phyloP scores from a whole-genome alignment of 768 basidiomycete genomes.

The Leucosporidium yakuticum region DNA sequence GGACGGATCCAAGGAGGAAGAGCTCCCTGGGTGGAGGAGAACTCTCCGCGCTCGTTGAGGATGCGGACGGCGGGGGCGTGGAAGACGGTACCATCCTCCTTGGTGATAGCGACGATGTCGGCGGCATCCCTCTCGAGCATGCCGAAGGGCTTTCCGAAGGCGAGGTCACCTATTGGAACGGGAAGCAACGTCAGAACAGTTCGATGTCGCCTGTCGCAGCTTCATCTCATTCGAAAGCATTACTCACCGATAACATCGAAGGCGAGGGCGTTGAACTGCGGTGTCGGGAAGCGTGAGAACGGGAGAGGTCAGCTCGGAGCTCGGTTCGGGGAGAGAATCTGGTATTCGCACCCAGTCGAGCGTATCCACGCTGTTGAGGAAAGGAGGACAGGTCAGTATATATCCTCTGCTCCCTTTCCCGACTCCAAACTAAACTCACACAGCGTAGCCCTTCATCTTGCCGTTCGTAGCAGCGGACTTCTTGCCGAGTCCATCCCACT shows the following conservation, averaged over 20 bases:
- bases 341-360: conserved; percentile 1
- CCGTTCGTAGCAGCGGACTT: conserved; percentile 42
- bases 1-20: conserved; percentile 61
- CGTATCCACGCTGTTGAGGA: background rate
- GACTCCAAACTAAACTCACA: conserved; percentile 10
- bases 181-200: background rate
- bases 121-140: conserved; percentile 74
- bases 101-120: conserved; percentile 36
- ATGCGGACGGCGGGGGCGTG: conserved; percentile 66
- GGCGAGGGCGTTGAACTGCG: conserved; percentile 57
- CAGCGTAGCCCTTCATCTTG: conserved; percentile 23
- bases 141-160: conserved; percentile 81
- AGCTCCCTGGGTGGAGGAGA: conserved; percentile 73
- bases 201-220: background rate
- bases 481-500: conserved; percentile 63
- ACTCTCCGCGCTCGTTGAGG: conserved; percentile 81
- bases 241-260: conserved; percentile 53
- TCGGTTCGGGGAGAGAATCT: too few relatives aligned
- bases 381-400: background rate
- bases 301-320: too few relatives aligned
- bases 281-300: conserved; percentile 47
- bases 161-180: conserved; percentile 50
- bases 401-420: background rate
- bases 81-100: conserved; percentile 45
- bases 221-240: background rate